Percentiles rank a stretch among this genome's conserved stretches.
Evolutionary conservation across 345 rosid species (phyloP).

Genomic region (Boechera stricta): DNA sequence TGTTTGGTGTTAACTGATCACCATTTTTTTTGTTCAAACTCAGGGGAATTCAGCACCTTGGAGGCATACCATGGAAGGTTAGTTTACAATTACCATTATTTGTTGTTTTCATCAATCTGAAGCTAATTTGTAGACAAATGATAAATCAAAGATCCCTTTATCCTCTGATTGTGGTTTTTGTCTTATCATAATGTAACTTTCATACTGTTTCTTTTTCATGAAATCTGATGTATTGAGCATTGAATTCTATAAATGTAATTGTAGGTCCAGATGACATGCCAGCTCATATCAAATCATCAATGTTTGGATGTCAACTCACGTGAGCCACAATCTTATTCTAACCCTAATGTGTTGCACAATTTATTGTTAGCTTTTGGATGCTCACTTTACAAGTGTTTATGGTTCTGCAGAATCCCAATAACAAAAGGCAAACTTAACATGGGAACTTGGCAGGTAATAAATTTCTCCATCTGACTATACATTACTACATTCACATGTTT

Average conservation of each 20-base stretch:
- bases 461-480: constrained; percentile 18
- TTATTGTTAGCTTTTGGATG: constrained; percentile 5
- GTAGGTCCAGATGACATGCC: constrained; percentile 99
- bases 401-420: constrained; percentile 74
- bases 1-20: background rate
- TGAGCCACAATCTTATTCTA: constrained; percentile 46
- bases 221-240: constrained; percentile 4
- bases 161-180: background rate
- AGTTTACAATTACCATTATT: background rate
- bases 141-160: background rate
- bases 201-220: background rate
- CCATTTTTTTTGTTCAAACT: background rate
- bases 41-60: constrained; percentile 96
- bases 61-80: constrained; percentile 96
- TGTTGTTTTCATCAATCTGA: background rate
- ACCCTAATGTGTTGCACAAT: background rate
- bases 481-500: constrained; percentile 17
- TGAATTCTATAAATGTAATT: constrained; percentile 33
- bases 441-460: constrained; percentile 94
- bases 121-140: background rate
- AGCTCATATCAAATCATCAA: constrained; percentile 92
- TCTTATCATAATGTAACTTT: background rate
- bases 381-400: constrained; percentile 1
- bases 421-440: constrained; percentile 82
- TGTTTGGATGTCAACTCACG: constrained; percentile 91